A percentile compares a stretch with the other conserved stretches of the same genome.
Conservation (phyloP, 2,329 filamentous ascomycete genomes). For the Ophiostoma novo-ulmi region DNA sequence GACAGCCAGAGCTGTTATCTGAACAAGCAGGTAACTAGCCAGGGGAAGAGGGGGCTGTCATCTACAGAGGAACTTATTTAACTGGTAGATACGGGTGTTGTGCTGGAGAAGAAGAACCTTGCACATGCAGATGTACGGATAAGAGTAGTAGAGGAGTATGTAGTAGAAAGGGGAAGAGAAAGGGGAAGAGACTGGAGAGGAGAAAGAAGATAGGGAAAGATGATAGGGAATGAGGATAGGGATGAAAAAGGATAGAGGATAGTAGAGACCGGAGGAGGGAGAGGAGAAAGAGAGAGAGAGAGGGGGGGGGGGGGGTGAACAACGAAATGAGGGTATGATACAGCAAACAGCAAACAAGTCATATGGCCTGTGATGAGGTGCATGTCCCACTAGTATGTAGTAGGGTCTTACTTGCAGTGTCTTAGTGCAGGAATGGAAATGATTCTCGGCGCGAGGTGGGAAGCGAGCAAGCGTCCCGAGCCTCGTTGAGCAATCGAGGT, state of each 20-base stretch:
- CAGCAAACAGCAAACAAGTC: background rate
- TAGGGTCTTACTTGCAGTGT: background rate
- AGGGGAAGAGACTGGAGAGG: no score
- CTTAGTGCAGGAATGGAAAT: slow-evolving; percentile 3
- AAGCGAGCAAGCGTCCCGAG: background rate
- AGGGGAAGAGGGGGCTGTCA: background rate
- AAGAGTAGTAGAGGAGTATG: background rate
- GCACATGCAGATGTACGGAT: background rate
- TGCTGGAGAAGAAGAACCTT: background rate
- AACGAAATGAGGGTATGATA: background rate
- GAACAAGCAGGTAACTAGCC: background rate
- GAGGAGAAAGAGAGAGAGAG: background rate
- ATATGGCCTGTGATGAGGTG: slow-evolving; percentile 6
- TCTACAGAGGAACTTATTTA: background rate
- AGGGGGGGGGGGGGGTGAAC: background rate
- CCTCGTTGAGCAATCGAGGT: background rate
- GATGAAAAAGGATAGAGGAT: no score
- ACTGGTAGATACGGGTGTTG: background rate
- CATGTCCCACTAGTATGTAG: background rate
- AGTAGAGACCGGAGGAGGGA: background rate
- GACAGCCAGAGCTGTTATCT: background rate
- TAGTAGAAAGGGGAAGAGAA: background rate
- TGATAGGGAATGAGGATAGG: background rate
- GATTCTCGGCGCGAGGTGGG: background rate
- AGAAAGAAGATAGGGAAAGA: background rate